phyloP scores from a whole-genome alignment of 2,329 filamentous ascomycete species.

The Tolypocladium ovalisporum region DNA sequence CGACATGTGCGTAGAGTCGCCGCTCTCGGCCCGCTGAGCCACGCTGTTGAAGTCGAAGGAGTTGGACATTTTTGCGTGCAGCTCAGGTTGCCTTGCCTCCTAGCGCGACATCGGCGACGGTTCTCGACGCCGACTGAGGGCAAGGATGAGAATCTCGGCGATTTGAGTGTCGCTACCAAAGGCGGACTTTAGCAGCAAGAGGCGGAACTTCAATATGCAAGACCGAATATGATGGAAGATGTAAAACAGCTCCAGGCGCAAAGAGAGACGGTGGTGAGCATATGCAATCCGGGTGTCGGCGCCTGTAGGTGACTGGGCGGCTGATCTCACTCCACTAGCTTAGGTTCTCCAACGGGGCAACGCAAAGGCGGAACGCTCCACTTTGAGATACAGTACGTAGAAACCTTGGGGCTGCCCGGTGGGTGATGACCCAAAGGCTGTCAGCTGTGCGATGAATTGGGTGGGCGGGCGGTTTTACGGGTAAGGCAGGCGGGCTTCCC shows the following conservation, averaged over 20 bases:
- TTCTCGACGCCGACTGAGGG: neutral
- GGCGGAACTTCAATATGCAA: neutral
- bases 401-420: neutral
- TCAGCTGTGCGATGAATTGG: neutral
- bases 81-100: neutral
- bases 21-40: constrained; percentile 6
- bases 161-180: neutral
- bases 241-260: neutral
- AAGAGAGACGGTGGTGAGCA: neutral
- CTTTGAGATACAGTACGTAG: neutral
- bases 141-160: neutral
- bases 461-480: too few relatives aligned
- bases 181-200: neutral
- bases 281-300: neutral
- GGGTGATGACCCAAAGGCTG: too few relatives aligned
- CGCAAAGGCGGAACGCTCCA: neutral
- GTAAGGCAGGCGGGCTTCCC: neutral
- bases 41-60: constrained; percentile 14
- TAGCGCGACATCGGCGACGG: neutral
- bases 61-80: constrained; percentile 1
- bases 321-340: neutral
- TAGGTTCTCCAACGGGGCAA: neutral
- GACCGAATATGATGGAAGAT: neutral
- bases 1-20: constrained; percentile 9
- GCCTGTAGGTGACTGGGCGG: neutral